Evolutionary conservation across 192 early-diverging fungal genomes (phyloP).

Genomic region (Anaeromyces robustus): DNA sequence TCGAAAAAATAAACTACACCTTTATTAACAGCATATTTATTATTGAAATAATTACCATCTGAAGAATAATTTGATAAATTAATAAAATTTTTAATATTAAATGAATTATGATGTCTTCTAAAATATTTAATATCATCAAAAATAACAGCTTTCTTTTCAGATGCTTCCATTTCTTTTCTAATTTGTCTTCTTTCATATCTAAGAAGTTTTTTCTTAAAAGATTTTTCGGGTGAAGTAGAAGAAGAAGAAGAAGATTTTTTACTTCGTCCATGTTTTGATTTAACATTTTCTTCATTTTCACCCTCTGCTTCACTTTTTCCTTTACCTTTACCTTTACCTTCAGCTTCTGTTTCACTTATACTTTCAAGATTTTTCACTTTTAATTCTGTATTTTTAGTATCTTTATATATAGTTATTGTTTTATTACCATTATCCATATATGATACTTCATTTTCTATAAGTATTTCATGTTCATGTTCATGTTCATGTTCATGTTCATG

Average conservation of each 20-base stretch:
- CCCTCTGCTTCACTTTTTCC: neutral
- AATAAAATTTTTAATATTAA: neutral
- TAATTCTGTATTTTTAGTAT: neutral
- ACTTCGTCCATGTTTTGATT: neutral
- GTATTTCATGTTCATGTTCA: neutral
- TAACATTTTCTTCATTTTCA: neutral
- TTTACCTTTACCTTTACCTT: neutral
- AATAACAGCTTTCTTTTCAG: neutral
- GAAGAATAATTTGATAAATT: neutral
- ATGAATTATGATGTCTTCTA: neutral
- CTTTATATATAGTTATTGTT: neutral
- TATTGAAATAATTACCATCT: neutral
- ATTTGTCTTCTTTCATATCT: neutral
- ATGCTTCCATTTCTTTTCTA: neutral
- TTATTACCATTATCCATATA: neutral
- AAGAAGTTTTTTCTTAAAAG: neutral
- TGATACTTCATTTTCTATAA: neutral
- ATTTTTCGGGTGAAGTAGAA: neutral
- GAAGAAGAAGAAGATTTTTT: neutral
- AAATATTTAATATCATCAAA: neutral
- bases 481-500: too few relatives aligned
- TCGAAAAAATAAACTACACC: slow-evolving; percentile 25
- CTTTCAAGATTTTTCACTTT: neutral
- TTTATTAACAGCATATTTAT: neutral
- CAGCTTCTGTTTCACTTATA: neutral